Conservation (phyloP, 176 grass and related monocot species). For the Sorghum bicolor region Sorghum_bicolor_NCBIv3 NC_012872.2:53191501-53192000, state of each 20-base stretch:
- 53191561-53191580: no score
- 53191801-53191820: slow-evolving; percentile 4
- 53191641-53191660: slow-evolving; percentile 97
- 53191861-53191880: slow-evolving; percentile 6
- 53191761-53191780: slow-evolving; percentile 5
- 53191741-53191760: neutral
- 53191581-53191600: slow-evolving; percentile 33
- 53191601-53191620: slow-evolving; percentile 94
- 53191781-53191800: neutral
- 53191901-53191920: neutral
- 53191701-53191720: slow-evolving; percentile 36
- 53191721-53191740: neutral
- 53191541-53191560: neutral
- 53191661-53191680: slow-evolving; percentile 80
- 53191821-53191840: neutral
- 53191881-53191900: slow-evolving; percentile 9
- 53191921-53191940: neutral
- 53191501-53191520: neutral
- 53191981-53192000: neutral
- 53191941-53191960: neutral
- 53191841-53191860: slow-evolving; percentile 2
- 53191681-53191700: slow-evolving; percentile 76
- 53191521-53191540: neutral
- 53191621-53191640: slow-evolving; percentile 86
- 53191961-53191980: slow-evolving; percentile 13